A percentile compares a stretch with the other conserved stretches of the same genome.
Evolutionary conservation across 495 filamentous ascomycete species (phyloP).

Genomic region (Trypethelium eluteriae): DNA sequence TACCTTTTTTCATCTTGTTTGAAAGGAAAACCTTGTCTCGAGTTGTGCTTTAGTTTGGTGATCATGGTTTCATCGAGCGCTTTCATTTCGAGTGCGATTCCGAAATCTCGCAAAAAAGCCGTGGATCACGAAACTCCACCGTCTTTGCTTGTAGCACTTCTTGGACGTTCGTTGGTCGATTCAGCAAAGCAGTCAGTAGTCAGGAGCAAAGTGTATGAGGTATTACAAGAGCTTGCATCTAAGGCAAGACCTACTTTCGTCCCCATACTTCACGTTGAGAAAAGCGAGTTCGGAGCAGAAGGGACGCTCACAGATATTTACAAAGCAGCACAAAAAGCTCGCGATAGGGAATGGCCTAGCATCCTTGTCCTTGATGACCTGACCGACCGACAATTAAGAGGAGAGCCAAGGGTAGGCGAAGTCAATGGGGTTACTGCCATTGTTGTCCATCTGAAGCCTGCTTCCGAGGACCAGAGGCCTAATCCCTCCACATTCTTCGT

Average conservation of each 20-base stretch:
- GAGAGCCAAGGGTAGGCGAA: not conserved
- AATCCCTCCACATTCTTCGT: not conserved
- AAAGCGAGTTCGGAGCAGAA: not conserved
- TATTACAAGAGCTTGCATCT: not conserved
- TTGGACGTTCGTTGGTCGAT: not conserved
- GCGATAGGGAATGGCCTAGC: not conserved
- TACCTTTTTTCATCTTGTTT: too few relatives aligned
- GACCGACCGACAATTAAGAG: not conserved
- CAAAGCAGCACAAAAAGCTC: not conserved
- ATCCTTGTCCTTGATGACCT: not conserved
- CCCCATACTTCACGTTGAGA: not conserved
- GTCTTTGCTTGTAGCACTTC: not conserved
- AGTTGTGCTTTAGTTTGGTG: too few relatives aligned
- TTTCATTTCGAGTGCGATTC: not conserved
- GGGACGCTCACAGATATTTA: conserved; percentile 1
- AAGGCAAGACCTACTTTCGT: not conserved
- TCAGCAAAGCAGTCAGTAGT: not conserved
- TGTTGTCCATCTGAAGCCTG: conserved; percentile 4
- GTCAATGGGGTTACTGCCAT: not conserved
- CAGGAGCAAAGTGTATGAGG: not conserved
- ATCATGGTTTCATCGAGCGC: not conserved
- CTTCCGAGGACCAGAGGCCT: conserved; percentile 1
- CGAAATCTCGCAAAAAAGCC: not conserved
- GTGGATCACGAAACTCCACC: not conserved
- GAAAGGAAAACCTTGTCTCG: too few relatives aligned